phyloP scores from a whole-genome alignment of 345 rosid genomes.

The Populus tremula region DNA sequence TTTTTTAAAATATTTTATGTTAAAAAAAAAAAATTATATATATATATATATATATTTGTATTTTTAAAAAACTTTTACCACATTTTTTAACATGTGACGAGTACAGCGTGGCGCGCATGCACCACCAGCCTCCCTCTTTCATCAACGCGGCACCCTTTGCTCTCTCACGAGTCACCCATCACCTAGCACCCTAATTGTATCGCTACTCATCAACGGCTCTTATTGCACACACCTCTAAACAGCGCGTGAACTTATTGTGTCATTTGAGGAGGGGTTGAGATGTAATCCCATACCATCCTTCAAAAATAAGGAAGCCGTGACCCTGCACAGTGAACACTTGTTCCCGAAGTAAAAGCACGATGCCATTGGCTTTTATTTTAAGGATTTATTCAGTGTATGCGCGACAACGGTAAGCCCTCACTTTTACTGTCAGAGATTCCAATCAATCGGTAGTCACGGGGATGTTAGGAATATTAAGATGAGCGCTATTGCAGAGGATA shows the following conservation, averaged over 20 bases:
- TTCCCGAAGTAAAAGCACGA: conserved; percentile 36
- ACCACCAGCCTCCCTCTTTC: not conserved
- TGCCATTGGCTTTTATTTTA: conserved; percentile 17
- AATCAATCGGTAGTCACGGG: not conserved
- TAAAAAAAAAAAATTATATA: too few species aligned
- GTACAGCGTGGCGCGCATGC: not conserved
- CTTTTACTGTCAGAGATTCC: not conserved
- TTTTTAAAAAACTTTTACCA: too few species aligned
- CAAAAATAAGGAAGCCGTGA: conserved; percentile 21
- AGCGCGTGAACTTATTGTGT: not conserved
- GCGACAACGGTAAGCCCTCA: not conserved
- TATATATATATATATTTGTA: too few species aligned
- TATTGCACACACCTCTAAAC: not conserved
- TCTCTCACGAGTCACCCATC: conserved; percentile 17
- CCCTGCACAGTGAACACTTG: conserved; percentile 29
- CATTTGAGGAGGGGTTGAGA: not conserved
- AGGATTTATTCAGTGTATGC: not conserved
- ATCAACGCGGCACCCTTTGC: not conserved
- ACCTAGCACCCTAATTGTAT: conserved; percentile 9
- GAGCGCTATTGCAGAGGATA: not conserved
- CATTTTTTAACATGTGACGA: too few species aligned
- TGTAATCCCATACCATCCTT: conserved; percentile 24
- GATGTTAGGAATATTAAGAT: not conserved
- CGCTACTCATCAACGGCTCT: not conserved
- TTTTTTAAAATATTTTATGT: too few species aligned